phyloP scores from a whole-genome alignment of 768 basidiomycete species.

The Leccinum variicolor region DNA sequence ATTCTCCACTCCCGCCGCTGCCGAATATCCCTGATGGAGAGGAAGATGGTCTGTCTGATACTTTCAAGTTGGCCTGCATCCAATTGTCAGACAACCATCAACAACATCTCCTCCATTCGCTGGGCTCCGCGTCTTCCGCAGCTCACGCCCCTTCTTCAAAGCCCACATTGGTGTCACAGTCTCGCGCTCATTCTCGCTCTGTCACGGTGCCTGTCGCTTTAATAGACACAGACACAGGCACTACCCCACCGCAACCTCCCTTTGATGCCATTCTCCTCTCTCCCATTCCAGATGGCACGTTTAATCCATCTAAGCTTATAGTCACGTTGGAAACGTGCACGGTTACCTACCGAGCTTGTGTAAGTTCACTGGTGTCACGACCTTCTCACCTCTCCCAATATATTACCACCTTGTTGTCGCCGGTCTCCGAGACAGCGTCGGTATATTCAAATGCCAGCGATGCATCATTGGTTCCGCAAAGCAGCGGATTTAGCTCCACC shows the following conservation, averaged over 20 bases:
- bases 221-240: constrained; percentile 38
- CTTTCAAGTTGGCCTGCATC: constrained; percentile 14
- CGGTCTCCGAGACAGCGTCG: constrained; percentile 49
- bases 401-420: constrained; percentile 42
- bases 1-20: constrained; percentile 54
- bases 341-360: constrained; percentile 57
- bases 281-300: constrained; percentile 41
- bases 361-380: constrained; percentile 64
- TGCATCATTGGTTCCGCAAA: constrained; percentile 13
- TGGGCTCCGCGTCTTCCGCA: constrained; percentile 25
- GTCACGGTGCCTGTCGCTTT: constrained; percentile 53
- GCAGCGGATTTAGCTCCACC: constrained; percentile 41
- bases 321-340: constrained; percentile 76
- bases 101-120: constrained; percentile 35
- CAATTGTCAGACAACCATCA: constrained; percentile 21
- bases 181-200: constrained; percentile 38
- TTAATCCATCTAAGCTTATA: constrained; percentile 61
- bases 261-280: constrained; percentile 71
- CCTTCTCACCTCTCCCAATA: constrained; percentile 65
- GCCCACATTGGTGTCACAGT: constrained; percentile 16
- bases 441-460: constrained; percentile 53
- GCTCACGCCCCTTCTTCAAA: constrained; percentile 38
- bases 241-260: constrained; percentile 47
- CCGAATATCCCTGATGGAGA: constrained; percentile 27
- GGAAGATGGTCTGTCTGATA: constrained; percentile 6